Evolutionary conservation across 2,329 filamentous ascomycete genomes (phyloP), one percentile per base, ranked within the genome.

Genomic region (Dothideomycetes sp.): DNA sequence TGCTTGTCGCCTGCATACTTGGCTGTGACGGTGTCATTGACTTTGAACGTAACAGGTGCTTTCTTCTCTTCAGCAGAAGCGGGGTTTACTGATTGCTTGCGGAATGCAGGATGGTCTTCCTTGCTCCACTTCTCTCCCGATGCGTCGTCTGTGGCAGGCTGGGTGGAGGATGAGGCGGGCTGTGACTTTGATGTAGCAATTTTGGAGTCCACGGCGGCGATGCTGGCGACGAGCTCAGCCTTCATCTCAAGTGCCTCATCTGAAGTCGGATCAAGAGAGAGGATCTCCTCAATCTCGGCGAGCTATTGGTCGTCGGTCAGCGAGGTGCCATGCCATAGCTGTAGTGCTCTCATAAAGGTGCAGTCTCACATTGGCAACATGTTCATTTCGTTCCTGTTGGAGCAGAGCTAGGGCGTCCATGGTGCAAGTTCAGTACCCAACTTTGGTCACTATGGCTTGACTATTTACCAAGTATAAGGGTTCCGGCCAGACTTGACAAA

Each of bases 1-100:
- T 75, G 75, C 55, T 84, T 86, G 62, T 98, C 91, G 40, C 86
- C 87, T 8, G 85, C 83, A 85, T 88, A 98, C 62, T 89, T 88
- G 34, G 89, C 91, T 60, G 91, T 71, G 39, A 95, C 84, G 22
- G 71, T 83, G 54, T 98, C 91, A 57, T 94, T 94, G 48, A 94
- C 84, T 42, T 82, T 76, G 63, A 88, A 94, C 8, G 70, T 71
- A 3, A 71, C 68, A 1, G 71, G 54, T 37, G 42, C 47, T 29
- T 43, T 43, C 19, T 47, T 58, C 43, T 51, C 66, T 51, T 37
- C 50, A 19, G 38, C n/a, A 34, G 41, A 48, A 41, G 60, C 53
- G 34, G 59, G 15, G 12, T 34, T 29, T 5, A 53, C 47, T 2
- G 58, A 44, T n/a, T 40, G 40, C 46, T 70, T 62, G 50, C 51